Base-by-base conservation (phyloP, 2,329 filamentous ascomycete genomes). In the Aspergillus ochraceoroseus region DNA sequence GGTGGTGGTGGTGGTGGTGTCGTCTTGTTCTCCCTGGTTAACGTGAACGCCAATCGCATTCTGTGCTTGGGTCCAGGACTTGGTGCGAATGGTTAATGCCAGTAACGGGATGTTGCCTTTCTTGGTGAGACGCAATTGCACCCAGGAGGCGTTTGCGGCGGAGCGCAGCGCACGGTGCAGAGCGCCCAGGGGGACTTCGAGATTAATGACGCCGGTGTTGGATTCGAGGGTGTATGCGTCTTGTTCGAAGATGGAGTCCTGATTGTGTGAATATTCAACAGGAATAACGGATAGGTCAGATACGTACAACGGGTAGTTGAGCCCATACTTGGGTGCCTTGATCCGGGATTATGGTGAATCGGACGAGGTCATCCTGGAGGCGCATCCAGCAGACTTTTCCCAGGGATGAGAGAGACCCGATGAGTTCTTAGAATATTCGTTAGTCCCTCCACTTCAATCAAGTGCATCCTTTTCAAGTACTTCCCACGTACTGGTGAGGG, bases 241-340 rank as follows among this genome's bases (percentile, higher is more conserved):
- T 43, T 63, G 59, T 77, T 94, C 86, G 64, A 98, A 96, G 56
- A 98, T 87, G 53, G 87, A 82, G 59, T 94, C 86, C 75, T 65
- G 51, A 39, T 11, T 23, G n/a, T n/a, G n/a, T n/a, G n/a, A n/a
- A n/a, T n/a, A n/a, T n/a, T n/a, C n/a, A n/a, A n/a, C n/a, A n/a
- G n/a, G n/a, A n/a, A n/a, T n/a, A n/a, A 9, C 11, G 18, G 12
- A 17, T 13, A 25, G 22, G 29, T 13, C 5, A 7, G 8, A 6
- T 17, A 56, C 65, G 32, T 59, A 68, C 66, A 34, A 59, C 53
- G 28, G 53, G 47, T 30, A 80, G 82, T 61, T 74, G 89, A 74
- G 88, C 87, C 92, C 92, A 98, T 39, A 96, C 90, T 73, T 96
- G 90, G 6, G 87, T 94, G 45, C 92, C 90, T 57, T 86, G 83